Conservation (phyloP, 2,329 filamentous ascomycete genomes). For the Pyricularia grisea region DNA sequence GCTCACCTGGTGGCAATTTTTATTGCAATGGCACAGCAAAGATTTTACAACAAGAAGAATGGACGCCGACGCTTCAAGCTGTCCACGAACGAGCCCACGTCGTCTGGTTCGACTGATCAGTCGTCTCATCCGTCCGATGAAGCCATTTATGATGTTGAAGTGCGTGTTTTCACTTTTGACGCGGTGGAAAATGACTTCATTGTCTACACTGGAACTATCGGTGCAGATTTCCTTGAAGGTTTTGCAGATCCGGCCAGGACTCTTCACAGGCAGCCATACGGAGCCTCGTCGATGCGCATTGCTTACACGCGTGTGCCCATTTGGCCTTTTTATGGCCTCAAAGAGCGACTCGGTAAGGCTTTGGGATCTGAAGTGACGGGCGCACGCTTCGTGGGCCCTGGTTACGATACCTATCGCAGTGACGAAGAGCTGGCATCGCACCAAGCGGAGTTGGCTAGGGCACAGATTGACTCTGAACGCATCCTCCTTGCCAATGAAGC, state of each 20-base stretch:
- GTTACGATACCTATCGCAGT: constrained; percentile 8
- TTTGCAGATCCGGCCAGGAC: constrained; percentile 38
- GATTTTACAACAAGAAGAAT: constrained; percentile 32
- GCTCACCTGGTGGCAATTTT: constrained; percentile 41
- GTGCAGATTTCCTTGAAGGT: constrained; percentile 35
- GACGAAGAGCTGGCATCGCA: constrained; percentile 17
- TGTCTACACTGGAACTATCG: constrained; percentile 41
- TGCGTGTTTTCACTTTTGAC: constrained; percentile 42
- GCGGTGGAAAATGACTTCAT: constrained; percentile 38
- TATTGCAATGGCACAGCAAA: constrained; percentile 46
- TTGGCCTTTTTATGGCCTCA: constrained; percentile 46
- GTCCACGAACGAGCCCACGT: not conserved
- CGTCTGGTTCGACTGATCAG: constrained; percentile 3
- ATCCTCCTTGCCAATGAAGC: not conserved
- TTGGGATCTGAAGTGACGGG: constrained; percentile 42
- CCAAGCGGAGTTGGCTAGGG: constrained; percentile 32
- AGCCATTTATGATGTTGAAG: constrained; percentile 35
- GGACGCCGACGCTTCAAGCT: not conserved
- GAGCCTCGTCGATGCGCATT: constrained; percentile 18
- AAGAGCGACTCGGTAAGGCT: constrained; percentile 43
- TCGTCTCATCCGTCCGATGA: not conserved
- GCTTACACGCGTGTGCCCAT: constrained; percentile 38
- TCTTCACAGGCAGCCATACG: constrained; percentile 6
- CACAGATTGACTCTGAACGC: constrained; percentile 25
- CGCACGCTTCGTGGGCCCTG: constrained; percentile 15